Evolutionary conservation across 257 asterid species (phyloP).

Genomic region (Penstemon barbatus): DNA sequence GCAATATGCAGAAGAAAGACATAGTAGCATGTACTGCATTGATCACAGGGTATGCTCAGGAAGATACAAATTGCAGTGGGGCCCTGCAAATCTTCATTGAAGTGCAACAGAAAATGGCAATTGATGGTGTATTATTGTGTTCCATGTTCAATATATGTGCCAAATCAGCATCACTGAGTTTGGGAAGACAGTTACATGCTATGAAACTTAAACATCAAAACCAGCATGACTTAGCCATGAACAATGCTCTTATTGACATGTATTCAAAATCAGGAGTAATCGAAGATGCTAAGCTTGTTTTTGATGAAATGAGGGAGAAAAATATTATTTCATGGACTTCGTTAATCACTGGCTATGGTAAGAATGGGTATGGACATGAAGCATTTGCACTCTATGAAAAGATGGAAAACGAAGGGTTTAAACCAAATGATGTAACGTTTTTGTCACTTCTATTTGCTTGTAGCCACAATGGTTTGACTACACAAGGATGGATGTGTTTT

Average conservation of each 20-base stretch:
- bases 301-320: constrained; percentile 46
- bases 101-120: constrained; percentile 29
- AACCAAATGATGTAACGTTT: constrained; percentile 54
- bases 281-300: constrained; percentile 45
- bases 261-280: constrained; percentile 63
- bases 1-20: constrained; percentile 44
- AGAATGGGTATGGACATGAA: constrained; percentile 45
- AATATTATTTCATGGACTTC: constrained; percentile 65
- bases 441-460: constrained; percentile 58
- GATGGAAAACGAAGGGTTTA: constrained; percentile 49
- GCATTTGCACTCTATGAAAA: constrained; percentile 43
- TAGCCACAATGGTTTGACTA: constrained; percentile 52
- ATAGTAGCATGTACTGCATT: constrained; percentile 54
- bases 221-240: constrained; percentile 35
- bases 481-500: constrained; percentile 47
- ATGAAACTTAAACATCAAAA: constrained; percentile 35
- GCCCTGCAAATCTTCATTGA: constrained; percentile 43
- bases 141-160: constrained; percentile 56
- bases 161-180: constrained; percentile 39
- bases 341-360: constrained; percentile 49
- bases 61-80: constrained; percentile 32
- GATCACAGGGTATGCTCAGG: constrained; percentile 51
- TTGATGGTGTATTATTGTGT: constrained; percentile 42
- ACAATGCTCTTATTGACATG: constrained; percentile 61
- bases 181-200: constrained; percentile 52